phyloP scores from a whole-genome alignment of 176 grass and related monocot genomes.

The Bonia amplexicaulis region DNA sequence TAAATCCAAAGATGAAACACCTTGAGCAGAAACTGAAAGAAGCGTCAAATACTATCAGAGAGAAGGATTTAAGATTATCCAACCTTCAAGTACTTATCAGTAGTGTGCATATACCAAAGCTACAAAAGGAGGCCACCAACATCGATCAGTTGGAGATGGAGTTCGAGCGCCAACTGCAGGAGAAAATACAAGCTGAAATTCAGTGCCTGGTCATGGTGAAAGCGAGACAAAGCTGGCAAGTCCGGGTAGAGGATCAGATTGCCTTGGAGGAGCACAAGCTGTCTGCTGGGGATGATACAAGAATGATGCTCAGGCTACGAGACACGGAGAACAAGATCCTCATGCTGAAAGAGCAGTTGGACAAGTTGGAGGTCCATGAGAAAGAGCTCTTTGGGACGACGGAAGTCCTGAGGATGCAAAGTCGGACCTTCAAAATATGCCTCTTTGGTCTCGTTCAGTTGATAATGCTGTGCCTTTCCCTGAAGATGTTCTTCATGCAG shows the following conservation, averaged over 20 bases:
- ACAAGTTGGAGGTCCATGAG: constrained; percentile 37
- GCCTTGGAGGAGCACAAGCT: constrained; percentile 51
- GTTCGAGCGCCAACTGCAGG: constrained; percentile 50
- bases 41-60: constrained; percentile 40
- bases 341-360: constrained; percentile 39
- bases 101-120: background rate
- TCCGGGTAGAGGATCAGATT: constrained; percentile 39
- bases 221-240: constrained; percentile 49
- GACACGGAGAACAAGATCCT: constrained; percentile 43
- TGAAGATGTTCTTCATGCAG: constrained; percentile 42
- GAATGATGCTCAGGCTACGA: constrained; percentile 21
- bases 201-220: constrained; percentile 46
- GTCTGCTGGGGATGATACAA: background rate
- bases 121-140: constrained; percentile 5
- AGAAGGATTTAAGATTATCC: constrained; percentile 41
- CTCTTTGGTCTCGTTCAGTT: constrained; percentile 55
- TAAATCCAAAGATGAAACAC: constrained; percentile 44
- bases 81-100: constrained; percentile 45
- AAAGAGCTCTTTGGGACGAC: constrained; percentile 39
- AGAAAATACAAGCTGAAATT: constrained; percentile 56
- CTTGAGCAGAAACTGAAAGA: constrained; percentile 52
- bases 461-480: constrained; percentile 39
- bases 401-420: constrained; percentile 52
- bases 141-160: constrained; percentile 43
- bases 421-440: constrained; percentile 40